Conservation (phyloP, 306 rosid genomes). For the Prosopis cineraria region DNA sequence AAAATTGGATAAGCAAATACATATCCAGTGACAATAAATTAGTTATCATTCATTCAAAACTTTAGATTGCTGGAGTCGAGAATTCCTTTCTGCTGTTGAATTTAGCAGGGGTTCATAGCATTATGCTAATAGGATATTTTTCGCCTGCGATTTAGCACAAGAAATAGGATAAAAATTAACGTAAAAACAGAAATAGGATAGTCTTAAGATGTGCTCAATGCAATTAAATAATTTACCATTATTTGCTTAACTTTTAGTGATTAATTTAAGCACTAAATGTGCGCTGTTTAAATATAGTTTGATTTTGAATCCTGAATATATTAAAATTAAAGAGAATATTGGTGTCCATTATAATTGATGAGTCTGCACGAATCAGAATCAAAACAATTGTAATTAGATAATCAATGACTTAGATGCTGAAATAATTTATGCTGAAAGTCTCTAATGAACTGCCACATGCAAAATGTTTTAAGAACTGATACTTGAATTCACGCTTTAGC, state of each 20-base stretch:
- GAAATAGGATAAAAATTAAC: not conserved
- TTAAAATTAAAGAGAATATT: not conserved
- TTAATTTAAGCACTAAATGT: not conserved
- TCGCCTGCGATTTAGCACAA: not conserved
- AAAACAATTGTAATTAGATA: not conserved
- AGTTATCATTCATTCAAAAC: not conserved
- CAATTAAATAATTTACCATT: not conserved
- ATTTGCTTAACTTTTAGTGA: not conserved
- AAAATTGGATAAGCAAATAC: not conserved
- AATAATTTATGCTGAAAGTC: not conserved
- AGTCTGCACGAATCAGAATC: not conserved
- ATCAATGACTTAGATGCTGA: not conserved
- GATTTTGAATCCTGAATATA: not conserved
- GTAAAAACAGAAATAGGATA: no score
- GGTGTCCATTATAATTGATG: not conserved
- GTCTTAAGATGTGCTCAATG: not conserved
- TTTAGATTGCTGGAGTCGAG: slow-evolving; percentile 1
- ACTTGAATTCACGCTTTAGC: not conserved
- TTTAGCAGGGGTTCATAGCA: not conserved
- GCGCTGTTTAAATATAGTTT: not conserved
- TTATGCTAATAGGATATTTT: slow-evolving; percentile 14
- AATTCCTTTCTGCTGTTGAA: not conserved
- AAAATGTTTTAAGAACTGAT: not conserved
- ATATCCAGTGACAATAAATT: not conserved
- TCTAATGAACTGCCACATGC: not conserved